Evolutionary conservation across 345 rosid species (phyloP).

Genomic region (Populus pruinosa): DNA sequence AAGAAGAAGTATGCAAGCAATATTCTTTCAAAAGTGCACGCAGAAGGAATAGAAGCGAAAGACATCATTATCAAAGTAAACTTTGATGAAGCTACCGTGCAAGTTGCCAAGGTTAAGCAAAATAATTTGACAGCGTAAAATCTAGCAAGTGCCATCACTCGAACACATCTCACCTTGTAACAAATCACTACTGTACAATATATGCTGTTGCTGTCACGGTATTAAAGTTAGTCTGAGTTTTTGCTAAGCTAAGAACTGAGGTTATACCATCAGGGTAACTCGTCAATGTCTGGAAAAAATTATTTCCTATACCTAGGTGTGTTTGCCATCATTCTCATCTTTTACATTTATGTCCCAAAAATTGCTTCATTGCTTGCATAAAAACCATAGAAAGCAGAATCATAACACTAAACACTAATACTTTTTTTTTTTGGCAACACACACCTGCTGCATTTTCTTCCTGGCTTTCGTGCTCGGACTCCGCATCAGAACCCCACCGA

Average conservation of each 20-base stretch:
- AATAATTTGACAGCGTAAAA: neutral
- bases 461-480: constrained; percentile 34
- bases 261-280: neutral
- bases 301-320: neutral
- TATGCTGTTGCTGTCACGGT: no score
- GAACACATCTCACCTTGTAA: neutral
- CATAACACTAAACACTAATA: neutral
- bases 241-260: neutral
- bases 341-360: neutral
- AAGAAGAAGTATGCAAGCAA: neutral
- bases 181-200: neutral
- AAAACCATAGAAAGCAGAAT: neutral
- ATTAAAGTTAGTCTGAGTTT: no score
- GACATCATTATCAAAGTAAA: neutral
- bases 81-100: neutral
- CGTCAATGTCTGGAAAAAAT: neutral
- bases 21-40: neutral
- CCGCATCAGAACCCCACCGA: constrained; percentile 66
- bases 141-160: neutral
- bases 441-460: constrained; percentile 52
- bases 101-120: neutral
- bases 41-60: neutral
- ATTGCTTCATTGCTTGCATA: neutral
- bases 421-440: neutral
- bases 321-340: neutral